Conservation (phyloP, 106 monocot species). For the Phalaenopsis equestris region DNA sequence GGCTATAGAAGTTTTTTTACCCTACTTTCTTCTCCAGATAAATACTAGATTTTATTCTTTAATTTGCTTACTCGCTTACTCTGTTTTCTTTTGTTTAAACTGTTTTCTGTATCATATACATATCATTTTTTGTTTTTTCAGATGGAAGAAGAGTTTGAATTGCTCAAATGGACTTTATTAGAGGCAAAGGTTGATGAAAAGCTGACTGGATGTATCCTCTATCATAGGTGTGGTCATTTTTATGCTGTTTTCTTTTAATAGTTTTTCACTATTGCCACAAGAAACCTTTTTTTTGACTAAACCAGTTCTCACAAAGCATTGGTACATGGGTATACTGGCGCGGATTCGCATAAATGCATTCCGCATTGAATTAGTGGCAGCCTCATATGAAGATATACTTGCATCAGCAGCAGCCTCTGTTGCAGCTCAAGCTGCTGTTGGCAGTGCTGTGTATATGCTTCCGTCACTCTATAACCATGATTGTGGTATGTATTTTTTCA, state of each 20-base stretch:
- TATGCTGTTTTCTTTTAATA: neutral
- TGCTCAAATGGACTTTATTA: slow-evolving; percentile 43
- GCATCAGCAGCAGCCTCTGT: slow-evolving; percentile 49
- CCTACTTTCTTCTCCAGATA: neutral
- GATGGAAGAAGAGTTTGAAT: slow-evolving; percentile 76
- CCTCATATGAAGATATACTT: slow-evolving; percentile 65
- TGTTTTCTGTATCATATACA: neutral
- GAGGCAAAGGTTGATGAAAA: slow-evolving; percentile 47
- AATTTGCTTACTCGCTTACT: neutral
- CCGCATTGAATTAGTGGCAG: slow-evolving; percentile 62
- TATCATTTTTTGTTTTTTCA: slow-evolving; percentile 12
- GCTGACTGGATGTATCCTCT: slow-evolving; percentile 73
- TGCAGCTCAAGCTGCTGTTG: slow-evolving; percentile 56
- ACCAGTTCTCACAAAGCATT: slow-evolving; percentile 74
- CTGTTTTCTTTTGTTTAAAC: neutral
- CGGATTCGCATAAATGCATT: slow-evolving; percentile 88
- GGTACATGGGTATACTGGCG: slow-evolving; percentile 74
- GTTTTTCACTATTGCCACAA: neutral
- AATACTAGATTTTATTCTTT: neutral
- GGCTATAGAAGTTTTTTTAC: neutral
- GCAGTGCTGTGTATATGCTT: slow-evolving; percentile 91
- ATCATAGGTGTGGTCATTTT: neutral
- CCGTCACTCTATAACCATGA: slow-evolving; percentile 98
- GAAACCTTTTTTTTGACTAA: slow-evolving; percentile 40
- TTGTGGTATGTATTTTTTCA: slow-evolving; percentile 48